A percentile compares a stretch with the other conserved stretches of the same genome.
These are phyloP conservation scores for Isabelozyma rhagii DNA, from an alignment of 805 yeast genomes.

Conservation along the genomic window DNA sequence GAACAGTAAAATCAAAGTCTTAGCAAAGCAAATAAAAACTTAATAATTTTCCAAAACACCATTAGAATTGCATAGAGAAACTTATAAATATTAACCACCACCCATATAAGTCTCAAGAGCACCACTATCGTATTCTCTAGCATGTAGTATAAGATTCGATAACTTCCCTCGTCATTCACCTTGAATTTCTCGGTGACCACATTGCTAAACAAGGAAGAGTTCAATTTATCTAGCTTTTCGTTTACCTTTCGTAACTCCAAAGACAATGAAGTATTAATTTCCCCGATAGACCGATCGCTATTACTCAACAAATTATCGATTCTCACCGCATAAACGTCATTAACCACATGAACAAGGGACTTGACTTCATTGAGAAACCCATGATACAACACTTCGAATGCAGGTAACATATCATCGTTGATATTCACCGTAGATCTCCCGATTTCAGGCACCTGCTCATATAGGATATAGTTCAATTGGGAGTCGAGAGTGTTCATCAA, in stretches of 20 bases:
- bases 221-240: constrained; percentile 46
- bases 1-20: neutral
- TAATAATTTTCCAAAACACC: constrained; percentile 19
- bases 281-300: constrained; percentile 69
- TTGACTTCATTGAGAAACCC: constrained; percentile 33
- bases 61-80: constrained; percentile 18
- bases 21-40: constrained; percentile 3
- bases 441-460: constrained; percentile 12
- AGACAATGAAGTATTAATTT: constrained; percentile 67
- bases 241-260: constrained; percentile 54
- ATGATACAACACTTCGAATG: constrained; percentile 28
- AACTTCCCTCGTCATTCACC: constrained; percentile 27
- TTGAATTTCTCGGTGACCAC: constrained; percentile 9
- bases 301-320: constrained; percentile 60
- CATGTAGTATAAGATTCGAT: constrained; percentile 37
- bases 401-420: constrained; percentile 32
- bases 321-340: constrained; percentile 46
- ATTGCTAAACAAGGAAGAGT: constrained; percentile 29
- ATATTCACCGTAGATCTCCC: constrained; percentile 13
- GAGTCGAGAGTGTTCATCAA: constrained; percentile 10
- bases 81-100: constrained; percentile 48
- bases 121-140: constrained; percentile 54
- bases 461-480: constrained; percentile 13
- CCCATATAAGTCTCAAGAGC: constrained; percentile 54
- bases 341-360: constrained; percentile 32